phyloP scores from a whole-genome alignment of 2,329 filamentous ascomycete genomes.

The Diatrype stigma region DNA sequence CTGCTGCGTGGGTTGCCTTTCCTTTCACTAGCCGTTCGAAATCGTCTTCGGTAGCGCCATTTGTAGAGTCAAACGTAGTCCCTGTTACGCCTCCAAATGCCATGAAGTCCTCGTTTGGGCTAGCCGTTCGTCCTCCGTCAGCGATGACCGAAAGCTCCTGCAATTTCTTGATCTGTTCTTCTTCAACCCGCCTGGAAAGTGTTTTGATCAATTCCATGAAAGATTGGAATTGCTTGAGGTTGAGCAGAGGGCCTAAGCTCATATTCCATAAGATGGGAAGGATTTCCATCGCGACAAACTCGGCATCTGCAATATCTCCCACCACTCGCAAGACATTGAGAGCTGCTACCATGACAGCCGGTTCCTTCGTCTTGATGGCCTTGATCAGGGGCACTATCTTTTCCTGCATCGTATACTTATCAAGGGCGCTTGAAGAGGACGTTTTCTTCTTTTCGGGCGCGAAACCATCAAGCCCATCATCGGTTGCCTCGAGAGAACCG shows the following conservation, averaged over 20 bases:
- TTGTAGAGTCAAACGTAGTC: constrained; percentile 48
- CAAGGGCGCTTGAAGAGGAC: constrained; percentile 72
- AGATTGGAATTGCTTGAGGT: constrained; percentile 79
- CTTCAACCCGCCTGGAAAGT: constrained; percentile 75
- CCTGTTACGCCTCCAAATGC: constrained; percentile 66
- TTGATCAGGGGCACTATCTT: constrained; percentile 89
- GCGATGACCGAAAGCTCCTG: constrained; percentile 70
- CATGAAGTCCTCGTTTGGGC: constrained; percentile 62
- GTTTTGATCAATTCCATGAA: constrained; percentile 88
- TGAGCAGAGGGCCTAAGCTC: constrained; percentile 82
- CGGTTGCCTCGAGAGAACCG: constrained; percentile 53
- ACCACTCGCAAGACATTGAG: constrained; percentile 81
- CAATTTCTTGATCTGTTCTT: constrained; percentile 83
- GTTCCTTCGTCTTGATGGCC: constrained; percentile 95
- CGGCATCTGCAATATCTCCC: constrained; percentile 74
- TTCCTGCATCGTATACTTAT: constrained; percentile 98
- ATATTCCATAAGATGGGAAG: constrained; percentile 89
- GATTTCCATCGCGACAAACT: constrained; percentile 89
- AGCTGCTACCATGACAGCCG: constrained; percentile 93
- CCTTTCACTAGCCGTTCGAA: constrained; percentile 91
- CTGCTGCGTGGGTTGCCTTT: constrained; percentile 38
- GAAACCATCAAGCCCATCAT: constrained; percentile 76
- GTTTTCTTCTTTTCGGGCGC: constrained; percentile 52
- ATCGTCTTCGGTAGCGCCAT: constrained; percentile 60
- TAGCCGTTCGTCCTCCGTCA: constrained; percentile 43